Evolutionary conservation across 139 green algal species (phyloP), one percentile per base, ranked within the genome.

Genomic region (Eudorina sp.): DNA sequence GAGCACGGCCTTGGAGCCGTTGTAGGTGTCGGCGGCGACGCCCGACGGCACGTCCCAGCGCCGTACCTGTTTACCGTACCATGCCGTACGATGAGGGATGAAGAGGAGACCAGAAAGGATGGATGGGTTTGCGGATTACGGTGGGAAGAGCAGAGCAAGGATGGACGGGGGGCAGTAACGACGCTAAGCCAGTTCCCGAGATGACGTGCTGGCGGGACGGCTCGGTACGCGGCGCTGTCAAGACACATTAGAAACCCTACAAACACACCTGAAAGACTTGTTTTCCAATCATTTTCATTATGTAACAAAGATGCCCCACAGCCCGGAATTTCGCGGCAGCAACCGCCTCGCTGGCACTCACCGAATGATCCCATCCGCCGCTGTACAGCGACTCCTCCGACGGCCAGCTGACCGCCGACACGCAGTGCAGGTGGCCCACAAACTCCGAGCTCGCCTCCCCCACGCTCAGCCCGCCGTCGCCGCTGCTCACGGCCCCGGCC

Each of bases 301-400:
- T n/a, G n/a, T n/a, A n/a, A n/a, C n/a, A n/a, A n/a, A n/a, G n/a
- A n/a, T n/a, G n/a, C n/a, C n/a, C n/a, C n/a, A n/a, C n/a, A n/a
- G n/a, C n/a, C n/a, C n/a, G n/a, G n/a, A n/a, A n/a, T n/a, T n/a
- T n/a, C n/a, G n/a, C n/a, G n/a, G n/a, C n/a, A n/a, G n/a, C n/a
- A n/a, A n/a, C n/a, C 16, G 69, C 36, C 69, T 27, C 45, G 21
- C 72, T 38, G 14, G 6, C 19, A 53, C 89, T 90, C 58, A 98
- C 91, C 46, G 90, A 93, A 84, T 98, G 95, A 88, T 99, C 97
- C 95, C 95, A 98, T 3, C 93, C 96, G 9, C 91, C 92, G 43
- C 91, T 96, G 88, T 90, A 92, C 8, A 98, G 29, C 11, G 76
- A 81, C 8, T 75, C 81, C 53, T 90, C 73, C 11, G 74, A 82